Conservation (phyloP, 352 stramenopile genomes). For the Pseudoperonospora humuli region DNA sequence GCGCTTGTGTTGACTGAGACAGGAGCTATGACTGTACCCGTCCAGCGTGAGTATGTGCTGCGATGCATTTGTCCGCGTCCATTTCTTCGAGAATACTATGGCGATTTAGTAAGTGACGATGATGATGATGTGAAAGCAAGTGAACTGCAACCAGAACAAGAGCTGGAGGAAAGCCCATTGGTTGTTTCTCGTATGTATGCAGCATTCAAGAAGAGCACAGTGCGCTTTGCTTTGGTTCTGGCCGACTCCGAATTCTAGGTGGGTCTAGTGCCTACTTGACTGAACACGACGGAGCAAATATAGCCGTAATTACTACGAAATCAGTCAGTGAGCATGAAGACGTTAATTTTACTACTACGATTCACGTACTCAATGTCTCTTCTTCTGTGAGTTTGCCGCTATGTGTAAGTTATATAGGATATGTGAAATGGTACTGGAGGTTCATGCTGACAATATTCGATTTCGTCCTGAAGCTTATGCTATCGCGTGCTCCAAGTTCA, state of each 20-base stretch:
- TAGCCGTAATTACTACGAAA: no score
- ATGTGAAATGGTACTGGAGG: no score
- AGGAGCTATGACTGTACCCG: slow-evolving; percentile 14
- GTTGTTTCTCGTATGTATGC: slow-evolving; percentile 80
- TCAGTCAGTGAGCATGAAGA: no score
- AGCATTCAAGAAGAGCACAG: slow-evolving; percentile 62
- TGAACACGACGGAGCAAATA: no score
- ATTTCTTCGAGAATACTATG: slow-evolving; percentile 49
- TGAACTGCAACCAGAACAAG: slow-evolving; percentile 11
- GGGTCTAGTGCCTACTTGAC: no score
- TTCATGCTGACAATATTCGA: no score
- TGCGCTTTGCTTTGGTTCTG: slow-evolving; percentile 64
- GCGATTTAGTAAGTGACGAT: slow-evolving; percentile 8
- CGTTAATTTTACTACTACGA: no score
- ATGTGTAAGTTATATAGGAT: no score
- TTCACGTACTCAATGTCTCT: no score
- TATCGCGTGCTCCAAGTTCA: no score
- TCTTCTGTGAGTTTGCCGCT: no score
- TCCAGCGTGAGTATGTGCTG: slow-evolving; percentile 71
- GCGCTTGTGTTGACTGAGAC: slow-evolving; percentile 37
- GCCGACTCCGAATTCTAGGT: slow-evolving; percentile 69
- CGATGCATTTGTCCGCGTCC: slow-evolving; percentile 63
- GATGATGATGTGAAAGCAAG: slow-evolving; percentile 16
- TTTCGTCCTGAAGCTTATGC: no score
- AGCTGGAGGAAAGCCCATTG: slow-evolving; percentile 48